Conservation (phyloP, 2,329 filamentous ascomycete genomes). For the Fusarium robinianum region DNA sequence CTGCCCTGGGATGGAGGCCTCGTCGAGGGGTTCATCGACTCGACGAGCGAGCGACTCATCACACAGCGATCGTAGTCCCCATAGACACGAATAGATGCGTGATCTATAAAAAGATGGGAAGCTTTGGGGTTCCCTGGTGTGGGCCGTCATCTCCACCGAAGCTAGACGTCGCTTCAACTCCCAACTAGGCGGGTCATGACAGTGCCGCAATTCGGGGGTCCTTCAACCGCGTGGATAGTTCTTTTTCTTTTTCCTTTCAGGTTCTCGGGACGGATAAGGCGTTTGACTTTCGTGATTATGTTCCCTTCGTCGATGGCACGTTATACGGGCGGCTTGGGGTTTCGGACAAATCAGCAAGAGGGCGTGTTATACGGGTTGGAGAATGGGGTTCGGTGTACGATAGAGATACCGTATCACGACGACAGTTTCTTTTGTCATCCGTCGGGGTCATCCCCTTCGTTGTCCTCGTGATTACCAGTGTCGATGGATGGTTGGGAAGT, state of each 20-base stretch:
- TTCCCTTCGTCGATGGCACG: too few species aligned
- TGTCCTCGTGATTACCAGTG: background rate
- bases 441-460: too few species aligned
- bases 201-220: too few species aligned
- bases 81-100: constrained; percentile 24
- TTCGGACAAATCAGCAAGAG: constrained; percentile 6
- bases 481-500: too few species aligned
- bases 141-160: too few species aligned
- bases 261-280: too few species aligned
- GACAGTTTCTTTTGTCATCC: constrained; percentile 10
- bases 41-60: constrained; percentile 44
- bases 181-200: too few species aligned
- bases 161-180: too few species aligned
- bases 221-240: too few species aligned
- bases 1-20: constrained; percentile 40
- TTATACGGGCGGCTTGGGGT: background rate
- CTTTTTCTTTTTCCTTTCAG: too few species aligned
- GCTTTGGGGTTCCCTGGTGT: background rate
- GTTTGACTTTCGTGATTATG: too few species aligned
- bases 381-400: constrained; percentile 22
- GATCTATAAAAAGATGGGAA: background rate
- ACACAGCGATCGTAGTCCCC: constrained; percentile 28
- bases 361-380: constrained; percentile 13
- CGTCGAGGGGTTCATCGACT: constrained; percentile 43
- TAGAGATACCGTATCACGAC: constrained; percentile 18